Percentiles rank a stretch among this genome's conserved stretches.
Evolutionary conservation across 257 asterid genomes (phyloP).

Genomic region (Galeopsis tetrahit): DNA sequence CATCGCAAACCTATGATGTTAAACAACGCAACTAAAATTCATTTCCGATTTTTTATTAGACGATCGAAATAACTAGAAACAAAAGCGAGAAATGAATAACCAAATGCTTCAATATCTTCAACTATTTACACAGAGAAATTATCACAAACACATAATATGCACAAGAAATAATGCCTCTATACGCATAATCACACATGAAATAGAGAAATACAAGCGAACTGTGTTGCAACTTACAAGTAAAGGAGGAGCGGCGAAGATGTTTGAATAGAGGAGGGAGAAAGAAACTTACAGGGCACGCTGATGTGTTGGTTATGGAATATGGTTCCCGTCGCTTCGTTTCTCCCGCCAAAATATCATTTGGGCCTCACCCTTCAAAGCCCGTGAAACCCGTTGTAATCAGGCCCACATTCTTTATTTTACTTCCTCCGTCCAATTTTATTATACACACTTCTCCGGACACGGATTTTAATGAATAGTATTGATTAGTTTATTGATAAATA

Average conservation of each 20-base stretch:
- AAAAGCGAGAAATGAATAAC: background rate
- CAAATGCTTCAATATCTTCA: background rate
- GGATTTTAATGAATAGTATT: no score
- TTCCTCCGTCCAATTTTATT: no score
- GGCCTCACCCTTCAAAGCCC: slow-evolving; percentile 10
- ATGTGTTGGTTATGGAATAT: slow-evolving; percentile 15
- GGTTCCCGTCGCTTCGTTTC: slow-evolving; percentile 32
- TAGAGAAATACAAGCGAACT: background rate
- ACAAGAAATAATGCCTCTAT: background rate
- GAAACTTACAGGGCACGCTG: background rate
- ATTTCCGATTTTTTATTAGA: background rate
- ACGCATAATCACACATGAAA: background rate
- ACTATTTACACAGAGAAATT: slow-evolving; percentile 20
- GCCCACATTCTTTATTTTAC: background rate
- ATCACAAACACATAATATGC: slow-evolving; percentile 33
- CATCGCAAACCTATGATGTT: slow-evolving; percentile 45
- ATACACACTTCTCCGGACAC: no score
- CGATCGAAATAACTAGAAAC: slow-evolving; percentile 10
- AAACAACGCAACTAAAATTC: slow-evolving; percentile 5
- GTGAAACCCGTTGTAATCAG: background rate
- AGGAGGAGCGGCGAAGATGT: background rate
- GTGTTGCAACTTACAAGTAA: background rate
- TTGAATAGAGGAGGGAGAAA: background rate
- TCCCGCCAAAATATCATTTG: slow-evolving; percentile 62
- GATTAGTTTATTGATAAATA: no score